Evolutionary conservation across 192 early-diverging fungal genomes (phyloP), one percentile per base, ranked within the genome.

Genomic region (Coemansia sp.): DNA sequence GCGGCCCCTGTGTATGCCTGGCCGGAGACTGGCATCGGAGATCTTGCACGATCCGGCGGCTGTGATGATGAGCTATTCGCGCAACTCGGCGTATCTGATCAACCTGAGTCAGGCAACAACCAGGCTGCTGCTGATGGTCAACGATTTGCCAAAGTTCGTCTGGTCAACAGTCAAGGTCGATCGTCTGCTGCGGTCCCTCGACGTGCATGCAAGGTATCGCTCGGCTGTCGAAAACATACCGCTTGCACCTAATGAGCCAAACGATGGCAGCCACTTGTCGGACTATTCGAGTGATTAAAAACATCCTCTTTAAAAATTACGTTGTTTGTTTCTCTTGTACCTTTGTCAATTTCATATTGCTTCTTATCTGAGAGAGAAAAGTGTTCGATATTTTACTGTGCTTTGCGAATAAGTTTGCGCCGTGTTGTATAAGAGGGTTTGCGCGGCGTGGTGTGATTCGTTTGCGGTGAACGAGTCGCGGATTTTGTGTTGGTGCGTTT

Each of bases 121-220:
- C 15, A 82, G 92, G 33, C 82, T 93, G 53, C 85, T 93, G 85
- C 90, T 94, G 71, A 88, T 91, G 36, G 94, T 94, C 82, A 91
- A 89, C 64, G 94, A 98, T 72, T 73, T 97, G 60, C 87, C 92
- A 5, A 93, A 97, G 72, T 87, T 98, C 57, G 92, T 94, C 37
- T 94, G 95, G 48, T 95, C 93, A 53, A 96, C 95, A 0, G 87
- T 81, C 41, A 75, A 60, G n/a, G 79, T 75, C 36, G 73, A 81
- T 29, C 57, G 79, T 23, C 57, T 81, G 20, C 42, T 79, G 54
- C 50, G 71, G 7, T 73, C 77, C 22, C 61, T 79, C 8, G 77
- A 79, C 10, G 77, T 79, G 11, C 77, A 79, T 55, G 68, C 77
- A 5, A 28, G 67, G 25, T 79, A 79, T 38, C 60, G 71, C 2